These are phyloP conservation scores for Chlamydomonas sphaeroides DNA, from an alignment of 139 green algal genomes.

Conservation along the genomic window DNA sequence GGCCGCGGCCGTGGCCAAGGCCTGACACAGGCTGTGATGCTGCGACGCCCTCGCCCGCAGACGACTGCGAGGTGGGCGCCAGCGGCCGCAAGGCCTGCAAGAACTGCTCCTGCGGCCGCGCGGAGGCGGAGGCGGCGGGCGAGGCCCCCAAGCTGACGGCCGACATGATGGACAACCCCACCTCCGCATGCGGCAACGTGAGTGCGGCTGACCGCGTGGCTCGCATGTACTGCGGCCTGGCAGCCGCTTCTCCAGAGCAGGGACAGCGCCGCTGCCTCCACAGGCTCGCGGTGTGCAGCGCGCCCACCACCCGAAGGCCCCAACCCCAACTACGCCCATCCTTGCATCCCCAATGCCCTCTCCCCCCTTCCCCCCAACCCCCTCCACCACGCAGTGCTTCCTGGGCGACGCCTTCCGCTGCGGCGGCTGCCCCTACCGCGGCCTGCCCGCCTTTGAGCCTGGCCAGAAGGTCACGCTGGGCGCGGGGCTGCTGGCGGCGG, in stretches of 20 bases:
- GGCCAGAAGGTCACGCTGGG: conserved; percentile 89
- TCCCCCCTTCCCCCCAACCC: background rate
- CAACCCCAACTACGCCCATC: no score
- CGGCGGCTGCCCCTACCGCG: conserved; percentile 92
- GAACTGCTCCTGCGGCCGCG: conserved; percentile 95
- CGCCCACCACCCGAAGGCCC: no score
- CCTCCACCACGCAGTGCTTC: conserved; percentile 74
- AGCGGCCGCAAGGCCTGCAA: conserved; percentile 90
- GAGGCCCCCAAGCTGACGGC: conserved; percentile 76
- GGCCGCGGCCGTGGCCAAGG: no score
- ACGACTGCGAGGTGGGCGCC: conserved; percentile 71
- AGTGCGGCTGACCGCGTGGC: no score
- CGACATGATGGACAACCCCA: conserved; percentile 94
- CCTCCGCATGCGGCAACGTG: conserved; percentile 86
- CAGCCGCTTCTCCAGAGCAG: no score
- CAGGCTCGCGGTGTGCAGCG: no score
- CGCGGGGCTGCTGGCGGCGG: conserved; percentile 76
- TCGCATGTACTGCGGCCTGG: no score
- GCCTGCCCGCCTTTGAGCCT: conserved; percentile 91
- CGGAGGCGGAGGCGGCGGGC: conserved; percentile 80
- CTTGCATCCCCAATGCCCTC: no score
- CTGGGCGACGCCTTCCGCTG: conserved; percentile 98
- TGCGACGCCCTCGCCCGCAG: no score
- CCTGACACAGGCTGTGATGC: no score
- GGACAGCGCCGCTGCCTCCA: no score